A percentile compares a stretch with the other conserved stretches of the same genome.
phyloP scores from a whole-genome alignment of 306 rosid genomes.

The Ormosia semicastrata region DNA sequence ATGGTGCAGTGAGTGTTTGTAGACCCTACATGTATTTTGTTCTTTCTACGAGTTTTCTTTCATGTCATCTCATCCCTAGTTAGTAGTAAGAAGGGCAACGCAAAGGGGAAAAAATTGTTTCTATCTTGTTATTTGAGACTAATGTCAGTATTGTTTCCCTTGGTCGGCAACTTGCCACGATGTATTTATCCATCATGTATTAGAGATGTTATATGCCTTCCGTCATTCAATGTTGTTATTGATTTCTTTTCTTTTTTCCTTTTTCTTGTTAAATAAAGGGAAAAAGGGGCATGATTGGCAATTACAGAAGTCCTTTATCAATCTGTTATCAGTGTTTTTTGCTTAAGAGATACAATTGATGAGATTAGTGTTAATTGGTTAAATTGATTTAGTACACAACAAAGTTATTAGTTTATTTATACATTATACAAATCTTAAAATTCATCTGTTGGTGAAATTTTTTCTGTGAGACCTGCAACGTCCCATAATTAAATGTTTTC shows the following conservation, averaged over 20 bases:
- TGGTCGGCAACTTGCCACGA: background rate
- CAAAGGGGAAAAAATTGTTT: background rate
- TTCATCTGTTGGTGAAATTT: background rate
- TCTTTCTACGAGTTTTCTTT: conserved; percentile 1
- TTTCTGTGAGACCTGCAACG: too few relatives aligned
- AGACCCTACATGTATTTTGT: background rate
- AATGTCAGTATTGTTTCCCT: background rate
- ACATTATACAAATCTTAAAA: background rate
- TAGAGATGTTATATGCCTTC: background rate
- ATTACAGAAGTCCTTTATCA: background rate
- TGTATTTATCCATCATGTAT: background rate
- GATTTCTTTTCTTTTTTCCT: background rate
- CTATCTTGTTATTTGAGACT: conserved; percentile 5
- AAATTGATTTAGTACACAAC: background rate
- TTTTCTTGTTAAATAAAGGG: background rate
- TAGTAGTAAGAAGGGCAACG: background rate
- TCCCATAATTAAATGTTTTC: too few relatives aligned
- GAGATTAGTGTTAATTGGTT: background rate
- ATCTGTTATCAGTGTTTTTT: background rate
- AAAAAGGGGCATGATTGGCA: background rate
- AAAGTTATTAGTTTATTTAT: background rate
- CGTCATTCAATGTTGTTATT: background rate
- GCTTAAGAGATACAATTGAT: background rate
- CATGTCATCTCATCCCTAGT: background rate
- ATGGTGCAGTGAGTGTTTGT: conserved; percentile 17